Base-by-base conservation (phyloP, 1,139 yeast species). In the Blastobotrys arbuscula region DNA sequence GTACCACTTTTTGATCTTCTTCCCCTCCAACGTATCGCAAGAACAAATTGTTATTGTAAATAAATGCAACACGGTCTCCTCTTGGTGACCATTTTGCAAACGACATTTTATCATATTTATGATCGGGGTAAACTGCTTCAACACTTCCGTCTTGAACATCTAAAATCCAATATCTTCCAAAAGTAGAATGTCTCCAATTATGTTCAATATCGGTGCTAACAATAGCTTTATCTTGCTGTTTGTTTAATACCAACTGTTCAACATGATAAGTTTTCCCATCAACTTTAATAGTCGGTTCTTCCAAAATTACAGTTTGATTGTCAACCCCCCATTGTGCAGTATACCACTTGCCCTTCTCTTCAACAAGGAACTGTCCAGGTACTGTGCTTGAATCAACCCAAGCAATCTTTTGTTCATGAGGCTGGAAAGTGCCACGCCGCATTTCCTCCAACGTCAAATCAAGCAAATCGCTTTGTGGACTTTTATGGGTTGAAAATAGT, bases 81-180 rank as follows among this genome's bases (percentile, higher is more conserved):
- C 72, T 67, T 1, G 96, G 96, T 0, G 95, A 82, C 78, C 94
- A 89, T 26, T 74, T 69, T 0, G 86, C 90, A 52, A 81, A 78
- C 1, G 76, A 66, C 23, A 76, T 52, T 15, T 58, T 59, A 21
- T 63, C 66, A 1, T 52, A 56, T 10, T 58, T 57, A 2, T 66
- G 48, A 23, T 58, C 60, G 12, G 62, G 50, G 37, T 58, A 45
- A 12, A 84, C 61, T 0, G 87, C 84, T 7, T 57, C 60, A 23
- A 72, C 65, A 1, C 56, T 53, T 9, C 71, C 67, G 0, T 70
- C 61, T 0, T 54, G 60, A 6, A 75, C 55, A 53, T 82, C 78
- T 47, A 72, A 68, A 2, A 84, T 50, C 88, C 94, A 90, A 64
- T 79, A 88, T 33, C 71, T 58, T 0, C 85, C 84, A 46, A 70